Base-by-base conservation (phyloP, 2,329 filamentous ascomycete species). In the Nemania sp. region DNA sequence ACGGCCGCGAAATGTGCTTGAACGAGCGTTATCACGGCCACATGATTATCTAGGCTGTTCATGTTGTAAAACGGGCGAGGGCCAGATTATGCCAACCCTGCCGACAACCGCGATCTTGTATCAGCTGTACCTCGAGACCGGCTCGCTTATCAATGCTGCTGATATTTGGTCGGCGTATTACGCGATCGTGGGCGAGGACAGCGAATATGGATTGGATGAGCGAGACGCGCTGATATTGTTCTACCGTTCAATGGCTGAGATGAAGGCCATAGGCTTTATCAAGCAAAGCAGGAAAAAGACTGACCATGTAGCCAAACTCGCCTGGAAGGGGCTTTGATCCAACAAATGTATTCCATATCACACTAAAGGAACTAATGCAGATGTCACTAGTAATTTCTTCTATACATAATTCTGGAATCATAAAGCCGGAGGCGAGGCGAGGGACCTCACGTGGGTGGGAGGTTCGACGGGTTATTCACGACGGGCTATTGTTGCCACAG, bases 251-350 rank as follows among this genome's bases (percentile, higher is more conserved):
- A 75, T 98, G 64, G 91, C 94, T 0, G 95, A 99, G 75, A 76
- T 99, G 73, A 89, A 88, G 74, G 85, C 88, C 55, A 81, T 99
- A 70, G 95, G 95, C 7, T 89, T 97, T 76, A 83, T 98, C 63
- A 97, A 95, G 79, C 83, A 84, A 63, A 98, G 90, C 71, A 90
- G 89, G 77, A 97, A 93, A 81, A 97, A 96, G 81, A 86, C 88
- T 21, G 95, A 98, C 73, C 94, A 98, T 76, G 80, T 98, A 67
- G 88, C 91, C 40, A 98, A 97, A 79, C 81, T 92, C 53, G 72
- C 72, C 12, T 74, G 73, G 87, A 92, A 90, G 73, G 95, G 94
- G 68, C 78, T 95, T 63, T 85, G 74, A 72, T 57, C 29, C 34
- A 13, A 37, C 46, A 48, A 4, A 37, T 51, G 59, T 50, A 29